Evolutionary conservation across 352 stramenopile species (phyloP).

Genomic region (Globisporangium camurandrum): DNA sequence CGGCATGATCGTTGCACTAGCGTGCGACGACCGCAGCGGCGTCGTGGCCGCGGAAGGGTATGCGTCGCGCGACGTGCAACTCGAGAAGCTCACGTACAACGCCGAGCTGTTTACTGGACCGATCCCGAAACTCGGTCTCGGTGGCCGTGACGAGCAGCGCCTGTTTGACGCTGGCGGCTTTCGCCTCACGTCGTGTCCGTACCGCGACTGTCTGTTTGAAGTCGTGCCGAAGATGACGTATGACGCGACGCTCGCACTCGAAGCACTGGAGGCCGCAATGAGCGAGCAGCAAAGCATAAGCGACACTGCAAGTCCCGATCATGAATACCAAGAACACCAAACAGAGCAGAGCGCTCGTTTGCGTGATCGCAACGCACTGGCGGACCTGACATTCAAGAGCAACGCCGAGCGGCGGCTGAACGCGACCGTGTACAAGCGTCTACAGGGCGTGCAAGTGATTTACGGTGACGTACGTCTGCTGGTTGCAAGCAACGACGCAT

Average conservation of each 20-base stretch:
- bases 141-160: conserved; percentile 31
- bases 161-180: conserved; percentile 28
- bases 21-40: conserved; percentile 48
- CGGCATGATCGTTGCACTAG: conserved; percentile 55
- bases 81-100: conserved; percentile 41
- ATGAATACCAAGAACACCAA: neutral
- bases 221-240: conserved; percentile 72
- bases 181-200: conserved; percentile 38
- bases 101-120: conserved; percentile 10
- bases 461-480: conserved; percentile 44
- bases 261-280: conserved; percentile 14
- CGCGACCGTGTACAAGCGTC: conserved; percentile 61
- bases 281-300: neutral
- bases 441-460: conserved; percentile 46
- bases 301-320: neutral
- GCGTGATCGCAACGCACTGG: conserved; percentile 19
- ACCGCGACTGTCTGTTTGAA: conserved; percentile 65
- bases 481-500: no score
- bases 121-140: conserved; percentile 32
- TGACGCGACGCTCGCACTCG: conserved; percentile 41
- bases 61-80: conserved; percentile 38
- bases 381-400: conserved; percentile 64
- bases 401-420: conserved; percentile 61
- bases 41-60: conserved; percentile 54
- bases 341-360: conserved; percentile 5